These are phyloP conservation scores for Dothidotthia symphoricarpi DNA, from an alignment of 2,329 filamentous ascomycete genomes.

Conservation along the genomic window DNA sequence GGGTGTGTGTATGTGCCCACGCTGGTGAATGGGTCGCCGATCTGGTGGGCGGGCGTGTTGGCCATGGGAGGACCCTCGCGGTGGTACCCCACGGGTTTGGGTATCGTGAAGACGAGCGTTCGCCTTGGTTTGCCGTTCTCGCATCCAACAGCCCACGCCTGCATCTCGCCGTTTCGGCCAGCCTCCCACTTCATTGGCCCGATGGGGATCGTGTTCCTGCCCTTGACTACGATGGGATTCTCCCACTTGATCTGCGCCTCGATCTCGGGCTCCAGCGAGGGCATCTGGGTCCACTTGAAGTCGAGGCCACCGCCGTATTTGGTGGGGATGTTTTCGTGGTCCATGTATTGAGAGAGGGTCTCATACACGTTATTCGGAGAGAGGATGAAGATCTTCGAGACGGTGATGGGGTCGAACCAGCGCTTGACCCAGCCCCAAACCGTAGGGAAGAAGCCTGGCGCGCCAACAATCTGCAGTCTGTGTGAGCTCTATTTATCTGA, in stretches of 20 bases:
- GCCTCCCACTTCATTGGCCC: slow-evolving; percentile 51
- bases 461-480: slow-evolving; percentile 69
- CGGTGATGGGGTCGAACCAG: slow-evolving; percentile 85
- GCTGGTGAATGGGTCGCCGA: slow-evolving; percentile 29
- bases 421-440: slow-evolving; percentile 95
- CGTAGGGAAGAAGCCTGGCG: slow-evolving; percentile 85
- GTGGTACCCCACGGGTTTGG: slow-evolving; percentile 30
- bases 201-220: slow-evolving; percentile 45
- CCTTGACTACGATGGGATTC: slow-evolving; percentile 29
- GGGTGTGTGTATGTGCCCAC: slow-evolving; percentile 42
- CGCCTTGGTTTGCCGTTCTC: slow-evolving; percentile 44
- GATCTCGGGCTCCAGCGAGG: slow-evolving; percentile 63
- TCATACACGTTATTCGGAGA: slow-evolving; percentile 68
- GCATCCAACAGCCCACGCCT: slow-evolving; percentile 47
- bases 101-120: slow-evolving; percentile 42
- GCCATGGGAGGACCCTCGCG: slow-evolving; percentile 22
- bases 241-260: slow-evolving; percentile 46
- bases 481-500: slow-evolving; percentile 5
- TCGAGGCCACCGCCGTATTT: slow-evolving; percentile 86
- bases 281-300: slow-evolving; percentile 74
- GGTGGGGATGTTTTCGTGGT: slow-evolving; percentile 78
- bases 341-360: slow-evolving; percentile 78
- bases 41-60: slow-evolving; percentile 30
- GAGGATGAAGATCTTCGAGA: slow-evolving; percentile 92
- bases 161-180: slow-evolving; percentile 43